Evolutionary conservation across 192 early-diverging fungal genomes (phyloP).

Genomic region (Entophlyctis luteolus): DNA sequence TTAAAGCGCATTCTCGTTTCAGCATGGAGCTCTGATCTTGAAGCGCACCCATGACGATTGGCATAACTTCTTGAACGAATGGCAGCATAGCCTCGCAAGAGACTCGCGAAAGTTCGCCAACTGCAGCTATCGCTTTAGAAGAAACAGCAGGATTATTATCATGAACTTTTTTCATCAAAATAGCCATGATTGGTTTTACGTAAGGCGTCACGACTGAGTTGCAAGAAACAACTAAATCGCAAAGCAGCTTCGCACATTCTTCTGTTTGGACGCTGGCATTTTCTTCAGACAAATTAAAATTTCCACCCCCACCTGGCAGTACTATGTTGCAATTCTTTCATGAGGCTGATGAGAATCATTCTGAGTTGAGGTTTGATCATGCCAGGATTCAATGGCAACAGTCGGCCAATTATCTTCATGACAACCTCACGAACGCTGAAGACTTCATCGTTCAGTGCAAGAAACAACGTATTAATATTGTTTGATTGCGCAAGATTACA

Average conservation of each 20-base stretch:
- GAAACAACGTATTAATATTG: constrained; percentile 68
- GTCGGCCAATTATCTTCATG: constrained; percentile 67
- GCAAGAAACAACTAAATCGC: constrained; percentile 60
- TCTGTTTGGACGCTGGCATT: constrained; percentile 60
- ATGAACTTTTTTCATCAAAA: constrained; percentile 64
- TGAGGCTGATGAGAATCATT: constrained; percentile 58
- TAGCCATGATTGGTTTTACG: constrained; percentile 68
- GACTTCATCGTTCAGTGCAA: constrained; percentile 76
- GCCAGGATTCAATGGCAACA: constrained; percentile 71
- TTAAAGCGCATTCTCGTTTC: constrained; percentile 74
- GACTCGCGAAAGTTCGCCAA: constrained; percentile 67
- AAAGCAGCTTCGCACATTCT: constrained; percentile 64
- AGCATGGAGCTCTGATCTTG: constrained; percentile 67
- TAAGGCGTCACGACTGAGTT: constrained; percentile 72
- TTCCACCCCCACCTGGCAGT: constrained; percentile 7
- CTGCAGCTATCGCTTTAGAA: constrained; percentile 61
- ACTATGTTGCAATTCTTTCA: constrained; percentile 76
- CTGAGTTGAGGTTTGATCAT: constrained; percentile 75
- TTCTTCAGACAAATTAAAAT: background rate
- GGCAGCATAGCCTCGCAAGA: constrained; percentile 67
- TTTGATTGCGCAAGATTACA: constrained; percentile 72
- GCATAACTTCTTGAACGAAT: constrained; percentile 62
- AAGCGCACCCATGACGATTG: constrained; percentile 68
- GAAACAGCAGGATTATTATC: constrained; percentile 63
- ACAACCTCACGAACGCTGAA: constrained; percentile 71